These are phyloP conservation scores for Plasmodium fragile DNA, from an alignment of 169 alveolate genomes.

Conservation along the genomic window DNA sequence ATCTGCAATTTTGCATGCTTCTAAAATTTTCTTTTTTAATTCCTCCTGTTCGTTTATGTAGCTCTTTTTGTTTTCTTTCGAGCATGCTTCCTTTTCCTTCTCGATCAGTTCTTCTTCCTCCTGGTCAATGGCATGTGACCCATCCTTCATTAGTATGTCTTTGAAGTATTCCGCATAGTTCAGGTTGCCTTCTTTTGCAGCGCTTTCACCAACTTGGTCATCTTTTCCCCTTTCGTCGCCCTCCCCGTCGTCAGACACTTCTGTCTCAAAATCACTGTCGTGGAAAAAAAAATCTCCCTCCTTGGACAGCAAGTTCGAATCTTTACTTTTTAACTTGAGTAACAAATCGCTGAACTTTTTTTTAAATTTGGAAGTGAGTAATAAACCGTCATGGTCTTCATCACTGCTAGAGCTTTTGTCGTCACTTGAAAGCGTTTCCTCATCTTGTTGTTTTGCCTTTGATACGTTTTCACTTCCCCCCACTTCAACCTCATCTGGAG, in stretches of 20 bases:
- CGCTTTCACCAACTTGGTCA: background rate
- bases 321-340: slow-evolving; percentile 52
- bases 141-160: slow-evolving; percentile 82
- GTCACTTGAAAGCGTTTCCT: slow-evolving; percentile 12
- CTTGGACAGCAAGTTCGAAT: slow-evolving; percentile 25
- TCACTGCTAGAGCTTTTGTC: slow-evolving; percentile 73
- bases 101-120: slow-evolving; percentile 72
- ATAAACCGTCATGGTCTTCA: slow-evolving; percentile 74
- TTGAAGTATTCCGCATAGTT: slow-evolving; percentile 80
- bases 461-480: background rate
- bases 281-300: slow-evolving; percentile 54
- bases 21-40: slow-evolving; percentile 79
- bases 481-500: background rate
- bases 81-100: slow-evolving; percentile 23
- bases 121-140: slow-evolving; percentile 81
- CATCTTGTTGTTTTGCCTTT: background rate
- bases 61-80: slow-evolving; percentile 18
- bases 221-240: background rate
- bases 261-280: slow-evolving; percentile 74
- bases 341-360: slow-evolving; percentile 50
- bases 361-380: slow-evolving; percentile 62
- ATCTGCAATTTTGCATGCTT: slow-evolving; percentile 80
- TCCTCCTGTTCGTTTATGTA: slow-evolving; percentile 81
- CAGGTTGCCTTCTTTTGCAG: slow-evolving; percentile 27
- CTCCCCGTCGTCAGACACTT: slow-evolving; percentile 12